phyloP scores from a whole-genome alignment of 1,284 basidiomycete species.

The Trichosporon ovoides region DNA sequence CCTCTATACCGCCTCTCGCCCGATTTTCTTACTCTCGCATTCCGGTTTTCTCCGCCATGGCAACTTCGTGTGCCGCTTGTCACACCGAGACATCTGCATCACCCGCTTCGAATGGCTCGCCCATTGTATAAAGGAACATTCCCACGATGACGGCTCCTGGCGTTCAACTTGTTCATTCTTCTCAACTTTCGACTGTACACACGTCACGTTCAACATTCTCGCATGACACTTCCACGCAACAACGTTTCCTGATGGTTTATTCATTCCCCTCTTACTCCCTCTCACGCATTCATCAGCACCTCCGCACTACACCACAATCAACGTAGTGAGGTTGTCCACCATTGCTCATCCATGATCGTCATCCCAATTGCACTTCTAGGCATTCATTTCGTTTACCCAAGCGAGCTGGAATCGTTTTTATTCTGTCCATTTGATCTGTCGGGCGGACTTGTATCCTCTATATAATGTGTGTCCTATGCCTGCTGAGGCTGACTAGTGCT shows the following conservation, averaged over 20 bases:
- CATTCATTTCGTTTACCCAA: neutral
- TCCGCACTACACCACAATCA: neutral
- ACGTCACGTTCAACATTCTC: conserved; percentile 4
- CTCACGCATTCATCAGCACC: neutral
- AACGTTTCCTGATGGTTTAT: neutral
- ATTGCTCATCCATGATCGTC: neutral
- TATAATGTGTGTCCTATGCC: conserved; percentile 5
- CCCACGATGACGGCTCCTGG: conserved; percentile 3
- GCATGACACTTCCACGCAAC: conserved; percentile 5
- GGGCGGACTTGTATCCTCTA: conserved; percentile 4
- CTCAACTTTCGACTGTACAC: neutral
- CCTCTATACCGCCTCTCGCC: neutral
- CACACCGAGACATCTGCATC: too few species aligned
- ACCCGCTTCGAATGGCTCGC: neutral
- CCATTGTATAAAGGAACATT: too few species aligned
- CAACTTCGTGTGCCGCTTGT: too few species aligned
- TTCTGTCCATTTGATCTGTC: neutral
- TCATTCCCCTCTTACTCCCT: neutral
- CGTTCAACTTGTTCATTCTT: neutral
- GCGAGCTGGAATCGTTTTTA: conserved; percentile 6
- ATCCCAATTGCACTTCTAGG: conserved; percentile 4
- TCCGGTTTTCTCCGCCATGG: neutral
- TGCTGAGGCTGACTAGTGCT: conserved; percentile 3
- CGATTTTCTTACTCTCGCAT: neutral
- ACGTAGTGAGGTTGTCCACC: neutral